Evolutionary conservation across 768 basidiomycete species (phyloP).

Genomic region (Russula virescens): DNA sequence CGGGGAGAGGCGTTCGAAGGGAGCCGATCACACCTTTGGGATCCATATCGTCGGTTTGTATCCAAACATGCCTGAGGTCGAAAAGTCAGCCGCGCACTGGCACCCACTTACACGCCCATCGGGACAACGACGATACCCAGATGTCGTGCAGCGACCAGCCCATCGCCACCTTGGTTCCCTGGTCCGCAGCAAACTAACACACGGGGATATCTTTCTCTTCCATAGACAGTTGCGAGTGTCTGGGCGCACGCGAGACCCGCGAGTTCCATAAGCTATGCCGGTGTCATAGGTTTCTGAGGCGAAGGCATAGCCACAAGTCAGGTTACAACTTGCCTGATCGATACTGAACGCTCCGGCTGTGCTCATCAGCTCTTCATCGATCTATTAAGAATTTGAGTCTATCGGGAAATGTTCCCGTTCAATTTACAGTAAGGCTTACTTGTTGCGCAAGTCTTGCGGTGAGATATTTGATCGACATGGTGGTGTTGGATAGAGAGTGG

Average conservation of each 20-base stretch:
- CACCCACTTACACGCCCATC: neutral
- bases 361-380: conserved; percentile 93
- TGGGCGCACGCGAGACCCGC: conserved; percentile 94
- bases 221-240: conserved; percentile 72
- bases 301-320: neutral
- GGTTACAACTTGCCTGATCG: conserved; percentile 59
- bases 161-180: conserved; percentile 97
- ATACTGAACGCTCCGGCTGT: conserved; percentile 85
- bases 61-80: conserved; percentile 73
- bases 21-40: conserved; percentile 64
- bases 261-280: conserved; percentile 82
- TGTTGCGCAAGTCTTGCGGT: conserved; percentile 57
- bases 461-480: conserved; percentile 24
- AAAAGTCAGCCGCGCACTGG: neutral
- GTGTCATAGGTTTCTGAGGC: neutral
- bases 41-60: conserved; percentile 87
- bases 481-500: conserved; percentile 35
- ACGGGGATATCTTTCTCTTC: conserved; percentile 56
- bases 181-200: conserved; percentile 97
- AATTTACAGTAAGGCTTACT: conserved; percentile 32
- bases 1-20: neutral
- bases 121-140: conserved; percentile 46
- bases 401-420: neutral
- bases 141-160: conserved; percentile 93
- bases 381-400: conserved; percentile 40